These are phyloP conservation scores for Cladosporium oxysporum DNA, from an alignment of 2,329 filamentous ascomycete species.

Conservation along the genomic window DNA sequence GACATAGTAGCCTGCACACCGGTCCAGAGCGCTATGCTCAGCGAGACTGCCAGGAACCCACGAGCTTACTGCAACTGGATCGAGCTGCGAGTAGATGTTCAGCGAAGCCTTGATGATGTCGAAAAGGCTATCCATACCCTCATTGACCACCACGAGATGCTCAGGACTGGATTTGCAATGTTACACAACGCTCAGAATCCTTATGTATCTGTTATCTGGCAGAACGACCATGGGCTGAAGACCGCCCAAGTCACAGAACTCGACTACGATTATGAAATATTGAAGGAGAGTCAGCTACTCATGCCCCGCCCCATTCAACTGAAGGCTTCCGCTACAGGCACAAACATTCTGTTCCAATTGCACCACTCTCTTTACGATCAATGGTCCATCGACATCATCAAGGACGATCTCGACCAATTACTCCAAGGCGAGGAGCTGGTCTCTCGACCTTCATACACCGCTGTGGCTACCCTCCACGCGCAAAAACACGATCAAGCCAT, in stretches of 20 bases:
- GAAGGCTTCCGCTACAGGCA: conserved; percentile 24
- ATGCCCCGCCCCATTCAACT: conserved; percentile 67
- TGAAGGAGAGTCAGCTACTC: conserved; percentile 7
- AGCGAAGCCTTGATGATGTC: conserved; percentile 22
- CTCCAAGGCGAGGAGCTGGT: conserved; percentile 40
- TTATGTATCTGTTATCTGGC: conserved; percentile 68
- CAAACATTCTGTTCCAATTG: conserved; percentile 56
- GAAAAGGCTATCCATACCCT: conserved; percentile 53
- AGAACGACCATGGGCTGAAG: conserved; percentile 26
- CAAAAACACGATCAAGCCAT: not conserved
- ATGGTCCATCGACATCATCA: conserved; percentile 77
- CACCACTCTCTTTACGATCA: conserved; percentile 90
- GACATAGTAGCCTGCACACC: conserved; percentile 64
- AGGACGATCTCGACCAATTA: conserved; percentile 65
- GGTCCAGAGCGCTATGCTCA: conserved; percentile 77
- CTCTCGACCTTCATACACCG: conserved; percentile 60
- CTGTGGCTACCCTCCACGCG: conserved; percentile 56
- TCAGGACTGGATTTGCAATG: conserved; percentile 73
- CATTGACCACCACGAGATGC: conserved; percentile 60
- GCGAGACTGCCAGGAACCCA: conserved; percentile 64
- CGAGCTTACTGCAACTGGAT: conserved; percentile 77
- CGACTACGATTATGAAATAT: conserved; percentile 25
- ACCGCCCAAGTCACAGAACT: conserved; percentile 10
- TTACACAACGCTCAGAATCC: conserved; percentile 45
- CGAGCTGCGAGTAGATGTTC: conserved; percentile 58